Evolutionary conservation across 1,139 yeast species (phyloP).

Genomic region (Protomyces pachydermus): DNA sequence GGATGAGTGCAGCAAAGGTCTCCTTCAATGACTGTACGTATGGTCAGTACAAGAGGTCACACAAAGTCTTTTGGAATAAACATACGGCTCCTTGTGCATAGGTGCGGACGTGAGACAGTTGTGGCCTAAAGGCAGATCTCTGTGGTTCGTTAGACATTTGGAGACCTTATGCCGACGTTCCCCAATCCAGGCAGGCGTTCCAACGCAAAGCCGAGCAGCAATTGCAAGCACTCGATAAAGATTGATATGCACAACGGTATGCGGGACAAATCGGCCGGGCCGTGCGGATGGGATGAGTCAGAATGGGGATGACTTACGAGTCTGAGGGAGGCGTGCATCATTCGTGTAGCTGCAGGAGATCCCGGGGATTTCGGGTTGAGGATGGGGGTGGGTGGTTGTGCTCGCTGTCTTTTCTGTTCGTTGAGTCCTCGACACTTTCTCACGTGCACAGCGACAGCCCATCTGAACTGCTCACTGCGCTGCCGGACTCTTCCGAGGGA

Average conservation of each 20-base stretch:
- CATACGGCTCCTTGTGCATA: conserved; percentile 1
- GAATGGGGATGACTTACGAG: not conserved
- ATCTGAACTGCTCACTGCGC: too few species aligned
- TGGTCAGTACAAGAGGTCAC: not conserved
- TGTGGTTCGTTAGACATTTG: not conserved
- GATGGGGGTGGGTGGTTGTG: too few species aligned
- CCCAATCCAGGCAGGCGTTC: too few species aligned
- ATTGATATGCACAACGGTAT: not conserved
- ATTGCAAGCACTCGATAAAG: too few species aligned
- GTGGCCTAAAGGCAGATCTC: not conserved
- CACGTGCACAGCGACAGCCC: too few species aligned
- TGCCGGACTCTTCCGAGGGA: too few species aligned
- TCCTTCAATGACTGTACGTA: conserved; percentile 58
- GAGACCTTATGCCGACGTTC: not conserved
- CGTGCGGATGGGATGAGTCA: not conserved
- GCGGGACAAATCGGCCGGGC: not conserved
- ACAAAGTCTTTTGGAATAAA: not conserved
- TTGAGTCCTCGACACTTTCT: too few species aligned
- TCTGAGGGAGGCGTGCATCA: conserved; percentile 1
- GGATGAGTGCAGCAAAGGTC: conserved; percentile 87
- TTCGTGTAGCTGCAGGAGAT: not conserved
- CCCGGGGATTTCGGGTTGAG: too few species aligned
- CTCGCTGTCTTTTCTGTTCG: too few species aligned
- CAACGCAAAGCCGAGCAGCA: too few species aligned
- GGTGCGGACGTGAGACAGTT: not conserved